A percentile compares a stretch with the other conserved stretches of the same genome.
These are phyloP conservation scores for Salix udensis DNA, from an alignment of 345 rosid genomes.

Conservation along the genomic window DNA sequence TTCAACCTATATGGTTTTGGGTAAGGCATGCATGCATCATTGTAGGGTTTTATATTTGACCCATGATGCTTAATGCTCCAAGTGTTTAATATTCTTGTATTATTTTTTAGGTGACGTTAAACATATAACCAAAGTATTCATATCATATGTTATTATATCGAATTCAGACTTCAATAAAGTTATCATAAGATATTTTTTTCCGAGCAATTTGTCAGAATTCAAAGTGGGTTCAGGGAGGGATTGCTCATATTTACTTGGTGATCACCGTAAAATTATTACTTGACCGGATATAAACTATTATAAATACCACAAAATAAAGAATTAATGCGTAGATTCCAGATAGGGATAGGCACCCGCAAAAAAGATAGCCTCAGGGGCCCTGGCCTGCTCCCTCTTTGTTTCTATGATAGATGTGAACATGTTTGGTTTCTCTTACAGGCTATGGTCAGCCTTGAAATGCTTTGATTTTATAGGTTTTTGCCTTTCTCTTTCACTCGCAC, in stretches of 20 bases:
- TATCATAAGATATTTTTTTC: too few species aligned
- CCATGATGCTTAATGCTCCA: background rate
- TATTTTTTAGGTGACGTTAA: background rate
- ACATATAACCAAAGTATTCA: background rate
- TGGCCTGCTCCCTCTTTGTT: background rate
- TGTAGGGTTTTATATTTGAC: background rate
- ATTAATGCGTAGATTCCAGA: background rate
- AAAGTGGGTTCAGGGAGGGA: too few species aligned
- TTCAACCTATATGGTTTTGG: background rate
- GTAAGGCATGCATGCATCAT: background rate
- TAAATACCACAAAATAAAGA: too few species aligned
- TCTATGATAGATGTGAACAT: background rate
- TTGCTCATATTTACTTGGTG: too few species aligned
- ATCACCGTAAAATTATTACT: too few species aligned
- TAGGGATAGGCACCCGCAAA: background rate
- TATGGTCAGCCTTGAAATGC: background rate
- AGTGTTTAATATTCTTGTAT: background rate
- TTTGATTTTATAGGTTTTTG: background rate
- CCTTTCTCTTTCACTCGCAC: background rate
- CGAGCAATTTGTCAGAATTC: too few species aligned
- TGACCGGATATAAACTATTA: too few species aligned
- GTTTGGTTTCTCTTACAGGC: background rate
- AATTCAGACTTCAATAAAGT: too few species aligned
- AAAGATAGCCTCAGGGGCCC: background rate
- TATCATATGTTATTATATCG: background rate